A percentile compares a stretch with the other conserved stretches of the same genome.
Conservation (phyloP, 305 asterid species). For the Solanum aculeatissimum region DNA sequence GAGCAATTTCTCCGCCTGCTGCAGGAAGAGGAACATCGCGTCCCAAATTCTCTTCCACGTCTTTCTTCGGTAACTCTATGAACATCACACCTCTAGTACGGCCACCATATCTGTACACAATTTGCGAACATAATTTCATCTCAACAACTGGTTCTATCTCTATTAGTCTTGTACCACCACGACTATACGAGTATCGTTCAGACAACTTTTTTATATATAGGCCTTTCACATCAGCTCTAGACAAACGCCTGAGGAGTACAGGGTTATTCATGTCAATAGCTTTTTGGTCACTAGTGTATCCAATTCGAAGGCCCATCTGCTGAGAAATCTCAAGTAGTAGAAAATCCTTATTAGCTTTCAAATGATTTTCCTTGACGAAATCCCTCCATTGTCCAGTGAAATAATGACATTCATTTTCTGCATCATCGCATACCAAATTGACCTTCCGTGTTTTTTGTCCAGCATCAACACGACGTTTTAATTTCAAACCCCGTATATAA, state of each 20-base stretch:
- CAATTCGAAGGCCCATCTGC: not conserved
- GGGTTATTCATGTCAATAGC: not conserved
- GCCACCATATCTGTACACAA: conserved; percentile 2
- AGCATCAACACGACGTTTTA: not conserved
- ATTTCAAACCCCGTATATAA: not conserved
- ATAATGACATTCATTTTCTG: not conserved
- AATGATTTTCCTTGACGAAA: not conserved
- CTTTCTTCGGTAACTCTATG: not conserved
- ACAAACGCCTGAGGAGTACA: not conserved
- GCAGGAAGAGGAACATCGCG: not conserved
- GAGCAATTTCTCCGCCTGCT: not conserved
- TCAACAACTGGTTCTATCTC: not conserved
- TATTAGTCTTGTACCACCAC: not conserved
- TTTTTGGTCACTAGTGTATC: not conserved
- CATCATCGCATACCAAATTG: not conserved
- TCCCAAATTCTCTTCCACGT: not conserved
- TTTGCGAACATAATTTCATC: not conserved
- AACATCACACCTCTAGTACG: not conserved
- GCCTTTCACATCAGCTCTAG: not conserved
- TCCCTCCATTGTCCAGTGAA: not conserved
- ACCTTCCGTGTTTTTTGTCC: not conserved
- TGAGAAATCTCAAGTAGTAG: not conserved
- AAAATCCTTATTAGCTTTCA: not conserved
- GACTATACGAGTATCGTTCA: not conserved
- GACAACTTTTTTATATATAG: not conserved